Evolutionary conservation across 179 eudicot genomes (phyloP), one percentile per base, ranked within the genome.

Genomic region (Corrigiola litoralis): DNA sequence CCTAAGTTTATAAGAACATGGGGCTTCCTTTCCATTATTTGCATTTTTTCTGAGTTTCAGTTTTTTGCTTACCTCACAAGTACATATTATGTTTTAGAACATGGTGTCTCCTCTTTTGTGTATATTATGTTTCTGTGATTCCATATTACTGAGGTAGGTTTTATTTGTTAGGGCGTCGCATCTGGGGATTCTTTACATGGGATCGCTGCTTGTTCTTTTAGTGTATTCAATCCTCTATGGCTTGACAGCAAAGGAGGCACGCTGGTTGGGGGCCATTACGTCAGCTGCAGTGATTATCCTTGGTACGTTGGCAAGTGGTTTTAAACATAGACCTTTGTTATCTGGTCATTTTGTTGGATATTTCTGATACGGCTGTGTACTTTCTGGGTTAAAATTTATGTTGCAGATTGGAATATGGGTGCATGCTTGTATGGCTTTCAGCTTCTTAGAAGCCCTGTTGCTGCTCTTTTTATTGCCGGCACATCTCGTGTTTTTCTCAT

Each of bases 331-430:
- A 4, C 31, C 2, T 25, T 67, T 33, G 13, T 37, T 16, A 38
- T 42, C 18, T 54, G n/a, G n/a, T 55, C 36, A 17, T 65, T 40
- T 47, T 6, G 48, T 55, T 28, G 23, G 37, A 54, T 37, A n/a
- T 18, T 25, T 61, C 36, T 41, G 57, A 41, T 33, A 37, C 48
- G 4, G 11, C 14, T 46, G 2, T 51, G 16, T 18, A 58, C 21
- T 45, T 37, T 53, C 13, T 59, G 37, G 31, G 58, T 31, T 50
- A 20, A 37, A 9, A 32, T 59, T 69, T 73, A 75, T 51, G 66
- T 29, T 46, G 64, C 79, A 94, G 99, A 94, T 77, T 94, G 99
- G 99, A 94, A 94, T 76, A 80, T 90, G 87, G 99, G 97, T 21
- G 95, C 99, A 47, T 94, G 99, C 84, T 81, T 94, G 69, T 94